Evolutionary conservation across 2,329 filamentous ascomycete species (phyloP).

Genomic region (Colletotrichum coccodes): DNA sequence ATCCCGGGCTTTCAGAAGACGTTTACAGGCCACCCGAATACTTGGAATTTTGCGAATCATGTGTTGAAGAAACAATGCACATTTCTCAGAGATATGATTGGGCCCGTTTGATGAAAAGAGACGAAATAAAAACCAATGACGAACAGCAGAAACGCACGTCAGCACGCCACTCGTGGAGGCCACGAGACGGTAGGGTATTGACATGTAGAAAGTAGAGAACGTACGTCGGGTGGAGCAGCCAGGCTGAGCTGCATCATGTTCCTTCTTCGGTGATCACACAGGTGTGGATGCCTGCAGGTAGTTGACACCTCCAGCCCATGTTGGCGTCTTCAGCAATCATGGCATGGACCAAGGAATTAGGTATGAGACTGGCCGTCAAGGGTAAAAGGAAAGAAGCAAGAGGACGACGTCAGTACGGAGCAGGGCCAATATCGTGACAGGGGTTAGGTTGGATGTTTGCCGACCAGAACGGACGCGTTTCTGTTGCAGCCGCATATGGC

Average conservation of each 20-base stretch:
- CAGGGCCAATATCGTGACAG: constrained; percentile 25
- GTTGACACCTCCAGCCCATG: neutral
- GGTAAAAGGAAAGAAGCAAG: neutral
- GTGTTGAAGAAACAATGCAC: constrained; percentile 38
- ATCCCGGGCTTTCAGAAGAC: neutral
- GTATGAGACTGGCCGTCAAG: neutral
- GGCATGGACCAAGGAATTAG: neutral
- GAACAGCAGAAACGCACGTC: constrained; percentile 11
- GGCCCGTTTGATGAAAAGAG: neutral
- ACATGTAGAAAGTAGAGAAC: neutral
- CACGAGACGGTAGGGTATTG: neutral
- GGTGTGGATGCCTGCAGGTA: neutral
- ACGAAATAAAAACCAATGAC: constrained; percentile 20
- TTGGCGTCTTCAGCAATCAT: neutral
- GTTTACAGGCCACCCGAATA: constrained; percentile 33
- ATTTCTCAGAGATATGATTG: constrained; percentile 16
- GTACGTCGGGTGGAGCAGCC: neutral
- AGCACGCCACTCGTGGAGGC: neutral
- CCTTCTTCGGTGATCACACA: neutral
- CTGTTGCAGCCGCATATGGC: constrained; percentile 42
- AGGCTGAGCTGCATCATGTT: neutral
- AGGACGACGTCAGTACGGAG: constrained; percentile 4
- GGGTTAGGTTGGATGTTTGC: constrained; percentile 23
- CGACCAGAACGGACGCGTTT: constrained; percentile 40
- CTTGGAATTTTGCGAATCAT: constrained; percentile 46